Evolutionary conservation across 106 monocot species (phyloP).

Genomic region (Triglochin maritima): DNA sequence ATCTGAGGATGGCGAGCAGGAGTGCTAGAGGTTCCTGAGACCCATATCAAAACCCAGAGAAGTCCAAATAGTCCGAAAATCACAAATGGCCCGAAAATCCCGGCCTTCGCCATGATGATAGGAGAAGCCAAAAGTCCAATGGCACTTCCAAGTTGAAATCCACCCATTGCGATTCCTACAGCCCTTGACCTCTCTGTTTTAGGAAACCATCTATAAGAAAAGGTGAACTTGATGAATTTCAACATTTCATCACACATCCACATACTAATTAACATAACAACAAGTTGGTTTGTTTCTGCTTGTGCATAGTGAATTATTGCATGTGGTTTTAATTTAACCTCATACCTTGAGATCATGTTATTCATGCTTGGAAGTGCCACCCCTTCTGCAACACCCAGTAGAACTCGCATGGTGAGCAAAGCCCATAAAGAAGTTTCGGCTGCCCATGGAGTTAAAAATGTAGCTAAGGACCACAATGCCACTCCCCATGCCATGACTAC

Average conservation of each 20-base stretch:
- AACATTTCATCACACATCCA: slow-evolving; percentile 2
- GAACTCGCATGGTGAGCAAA: slow-evolving; percentile 57
- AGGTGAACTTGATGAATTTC: slow-evolving; percentile 15
- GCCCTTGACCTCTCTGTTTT: slow-evolving; percentile 78
- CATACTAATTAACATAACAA: neutral
- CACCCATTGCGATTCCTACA: slow-evolving; percentile 89
- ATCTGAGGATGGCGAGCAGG: slow-evolving; percentile 64
- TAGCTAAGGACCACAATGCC: slow-evolving; percentile 87
- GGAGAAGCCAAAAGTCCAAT: slow-evolving; percentile 75
- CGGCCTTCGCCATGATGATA: slow-evolving; percentile 74
- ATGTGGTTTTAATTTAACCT: neutral
- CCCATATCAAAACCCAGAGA: slow-evolving; percentile 85
- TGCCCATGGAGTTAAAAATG: slow-evolving; percentile 90
- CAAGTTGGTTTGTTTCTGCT: too few species aligned
- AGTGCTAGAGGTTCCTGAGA: slow-evolving; percentile 53
- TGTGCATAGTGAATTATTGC: too few species aligned
- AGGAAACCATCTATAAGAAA: slow-evolving; percentile 92
- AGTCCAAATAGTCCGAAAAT: slow-evolving; percentile 93
- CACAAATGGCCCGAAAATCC: slow-evolving; percentile 86
- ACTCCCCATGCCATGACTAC: slow-evolving; percentile 85
- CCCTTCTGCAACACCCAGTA: slow-evolving; percentile 83
- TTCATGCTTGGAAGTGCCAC: slow-evolving; percentile 98
- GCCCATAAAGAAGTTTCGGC: slow-evolving; percentile 51
- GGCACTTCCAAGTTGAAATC: slow-evolving; percentile 88
- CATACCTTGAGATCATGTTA: slow-evolving; percentile 78